These are phyloP conservation scores for Arthrobotrys iridis DNA, from an alignment of 2,329 filamentous ascomycete species.

Conservation along the genomic window DNA sequence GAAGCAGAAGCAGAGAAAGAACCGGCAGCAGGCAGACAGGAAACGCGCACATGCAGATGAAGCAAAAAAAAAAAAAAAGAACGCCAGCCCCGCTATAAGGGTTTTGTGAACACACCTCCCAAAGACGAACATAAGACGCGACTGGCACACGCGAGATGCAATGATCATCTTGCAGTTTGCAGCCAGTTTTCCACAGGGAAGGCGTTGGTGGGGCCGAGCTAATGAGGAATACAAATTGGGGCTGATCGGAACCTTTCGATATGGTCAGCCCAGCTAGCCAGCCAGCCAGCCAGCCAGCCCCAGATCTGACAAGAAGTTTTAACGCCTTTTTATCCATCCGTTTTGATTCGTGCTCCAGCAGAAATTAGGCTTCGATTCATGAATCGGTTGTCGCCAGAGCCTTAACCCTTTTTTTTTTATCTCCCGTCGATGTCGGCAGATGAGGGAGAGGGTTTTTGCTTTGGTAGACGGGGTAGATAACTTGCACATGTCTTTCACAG, in stretches of 20 bases:
- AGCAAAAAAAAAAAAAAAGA: not conserved
- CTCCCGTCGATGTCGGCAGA: slow-evolving; percentile 27
- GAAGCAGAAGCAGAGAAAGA: not conserved
- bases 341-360: not conserved
- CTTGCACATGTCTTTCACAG: not conserved
- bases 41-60: not conserved
- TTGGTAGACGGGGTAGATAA: not conserved
- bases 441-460: no score
- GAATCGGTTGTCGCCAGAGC: slow-evolving; percentile 11
- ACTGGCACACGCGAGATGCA: slow-evolving; percentile 15
- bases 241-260: not conserved
- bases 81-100: not conserved
- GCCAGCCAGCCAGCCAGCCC: no score
- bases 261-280: no score
- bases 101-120: not conserved
- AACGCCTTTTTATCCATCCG: not conserved
- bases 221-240: slow-evolving; percentile 4
- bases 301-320: not conserved
- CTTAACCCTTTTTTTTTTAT: not conserved
- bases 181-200: no score
- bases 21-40: no score
- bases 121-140: not conserved
- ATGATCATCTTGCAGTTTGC: slow-evolving; percentile 14
- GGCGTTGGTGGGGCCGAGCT: not conserved
- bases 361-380: not conserved